These are phyloP conservation scores for Podospora bellae-mahoneyi DNA, from an alignment of 495 filamentous ascomycete genomes.

Conservation along the genomic window DNA sequence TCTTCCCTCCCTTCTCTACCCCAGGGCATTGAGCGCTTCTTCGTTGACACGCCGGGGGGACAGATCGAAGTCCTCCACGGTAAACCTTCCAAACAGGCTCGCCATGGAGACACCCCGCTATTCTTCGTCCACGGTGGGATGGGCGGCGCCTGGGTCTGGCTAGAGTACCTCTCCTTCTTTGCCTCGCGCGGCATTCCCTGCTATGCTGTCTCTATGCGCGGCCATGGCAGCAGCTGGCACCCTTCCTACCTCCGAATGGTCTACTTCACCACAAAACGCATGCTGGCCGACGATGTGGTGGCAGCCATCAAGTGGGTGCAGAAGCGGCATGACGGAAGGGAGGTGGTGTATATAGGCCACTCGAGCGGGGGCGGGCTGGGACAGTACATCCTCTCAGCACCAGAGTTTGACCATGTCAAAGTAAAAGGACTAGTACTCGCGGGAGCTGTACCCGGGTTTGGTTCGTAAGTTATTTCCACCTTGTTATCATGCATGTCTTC, in stretches of 20 bases:
- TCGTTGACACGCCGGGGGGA: constrained; percentile 37
- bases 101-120: constrained; percentile 25
- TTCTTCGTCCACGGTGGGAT: constrained; percentile 49
- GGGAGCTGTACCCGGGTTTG: constrained; percentile 42
- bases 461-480: constrained; percentile 38
- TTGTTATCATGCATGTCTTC: background rate
- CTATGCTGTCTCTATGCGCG: constrained; percentile 49
- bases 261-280: constrained; percentile 35
- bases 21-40: constrained; percentile 28
- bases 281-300: constrained; percentile 43
- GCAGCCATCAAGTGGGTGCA: constrained; percentile 36
- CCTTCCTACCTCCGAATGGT: constrained; percentile 41
- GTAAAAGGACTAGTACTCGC: constrained; percentile 41
- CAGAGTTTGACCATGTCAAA: constrained; percentile 31
- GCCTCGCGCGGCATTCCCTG: constrained; percentile 37
- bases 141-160: constrained; percentile 47
- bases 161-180: constrained; percentile 45
- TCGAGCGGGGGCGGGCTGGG: constrained; percentile 45
- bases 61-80: constrained; percentile 42
- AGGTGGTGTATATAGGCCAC: constrained; percentile 46
- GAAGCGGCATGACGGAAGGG: constrained; percentile 24
- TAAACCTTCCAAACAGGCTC: constrained; percentile 10
- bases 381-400: constrained; percentile 40
- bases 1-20: constrained; percentile 31
- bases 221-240: constrained; percentile 49